Conservation (phyloP, 805 yeast species). For the Diddensiella santjacobensis region DNA sequence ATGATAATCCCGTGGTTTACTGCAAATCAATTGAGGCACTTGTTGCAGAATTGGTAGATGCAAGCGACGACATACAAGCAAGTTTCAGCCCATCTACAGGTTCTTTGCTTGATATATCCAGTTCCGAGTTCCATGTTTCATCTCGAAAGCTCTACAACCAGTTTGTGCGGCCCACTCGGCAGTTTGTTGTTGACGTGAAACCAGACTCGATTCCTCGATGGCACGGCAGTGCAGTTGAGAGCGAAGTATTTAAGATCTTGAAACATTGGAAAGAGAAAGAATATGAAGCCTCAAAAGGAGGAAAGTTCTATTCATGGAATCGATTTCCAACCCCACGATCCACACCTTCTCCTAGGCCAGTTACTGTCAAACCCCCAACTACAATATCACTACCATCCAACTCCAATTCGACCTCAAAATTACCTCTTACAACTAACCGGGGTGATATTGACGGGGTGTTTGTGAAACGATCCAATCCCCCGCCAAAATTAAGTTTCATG, state of each 20-base stretch:
- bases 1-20: background rate
- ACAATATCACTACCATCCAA: background rate
- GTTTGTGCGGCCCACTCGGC: slow-evolving; percentile 26
- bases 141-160: slow-evolving; percentile 22
- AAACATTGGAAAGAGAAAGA: slow-evolving; percentile 19
- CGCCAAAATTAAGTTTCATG: background rate
- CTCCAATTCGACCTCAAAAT: background rate
- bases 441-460: background rate
- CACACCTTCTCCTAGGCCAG: background rate
- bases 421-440: background rate
- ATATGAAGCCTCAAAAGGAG: background rate
- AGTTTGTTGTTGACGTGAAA: slow-evolving; percentile 20
- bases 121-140: background rate
- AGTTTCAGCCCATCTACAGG: background rate
- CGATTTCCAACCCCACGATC: background rate
- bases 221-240: slow-evolving; percentile 13
- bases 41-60: background rate
- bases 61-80: background rate
- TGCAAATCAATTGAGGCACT: background rate
- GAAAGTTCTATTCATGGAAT: background rate
- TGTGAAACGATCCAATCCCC: background rate
- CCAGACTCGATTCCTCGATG: slow-evolving; percentile 20
- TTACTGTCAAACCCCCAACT: slow-evolving; percentile 1
- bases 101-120: slow-evolving; percentile 2
- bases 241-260: slow-evolving; percentile 14